These are phyloP conservation scores for Xylaria nigripes DNA, from an alignment of 495 filamentous ascomycete species.

Conservation along the genomic window DNA sequence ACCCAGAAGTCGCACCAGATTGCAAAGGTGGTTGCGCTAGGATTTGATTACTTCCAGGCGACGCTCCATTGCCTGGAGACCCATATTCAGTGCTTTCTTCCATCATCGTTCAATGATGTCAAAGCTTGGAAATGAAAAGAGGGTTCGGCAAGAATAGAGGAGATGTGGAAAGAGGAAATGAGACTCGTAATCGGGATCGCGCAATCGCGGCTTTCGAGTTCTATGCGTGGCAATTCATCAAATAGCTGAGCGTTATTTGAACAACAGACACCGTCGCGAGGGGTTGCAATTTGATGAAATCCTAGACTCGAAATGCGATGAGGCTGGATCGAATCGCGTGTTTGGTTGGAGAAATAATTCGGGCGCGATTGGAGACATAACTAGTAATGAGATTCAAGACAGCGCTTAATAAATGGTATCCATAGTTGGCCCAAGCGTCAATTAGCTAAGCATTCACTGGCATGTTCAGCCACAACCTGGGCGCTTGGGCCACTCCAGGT, in stretches of 20 bases:
- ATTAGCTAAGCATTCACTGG: too few species aligned
- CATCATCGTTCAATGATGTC: constrained; percentile 30
- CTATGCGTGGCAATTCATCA: constrained; percentile 12
- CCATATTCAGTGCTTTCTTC: constrained; percentile 49
- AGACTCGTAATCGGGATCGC: constrained; percentile 7
- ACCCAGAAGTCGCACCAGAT: constrained; percentile 26
- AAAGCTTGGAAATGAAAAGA: not conserved
- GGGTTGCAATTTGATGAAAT: constrained; percentile 13
- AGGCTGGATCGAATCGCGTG: constrained; percentile 24
- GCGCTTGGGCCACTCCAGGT: not conserved
- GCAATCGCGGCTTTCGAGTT: constrained; percentile 14
- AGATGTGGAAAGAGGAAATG: constrained; percentile 6
- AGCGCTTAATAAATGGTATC: not conserved
- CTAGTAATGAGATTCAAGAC: constrained; percentile 10
- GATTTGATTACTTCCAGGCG: constrained; percentile 42
- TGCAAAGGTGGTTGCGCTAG: constrained; percentile 44
- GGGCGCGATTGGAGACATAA: constrained; percentile 22
- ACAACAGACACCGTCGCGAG: constrained; percentile 16
- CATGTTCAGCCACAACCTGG: too few species aligned
- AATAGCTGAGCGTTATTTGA: constrained; percentile 9
- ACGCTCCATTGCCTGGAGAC: constrained; percentile 43
- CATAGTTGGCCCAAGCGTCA: not conserved
- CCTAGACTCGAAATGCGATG: constrained; percentile 15
- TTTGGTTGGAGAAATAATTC: constrained; percentile 33
- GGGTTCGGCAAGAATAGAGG: constrained; percentile 2